Percentiles rank a stretch among this genome's conserved stretches.
Conservation (phyloP, 306 rosid species). For the Prinsepia uniflora region DNA sequence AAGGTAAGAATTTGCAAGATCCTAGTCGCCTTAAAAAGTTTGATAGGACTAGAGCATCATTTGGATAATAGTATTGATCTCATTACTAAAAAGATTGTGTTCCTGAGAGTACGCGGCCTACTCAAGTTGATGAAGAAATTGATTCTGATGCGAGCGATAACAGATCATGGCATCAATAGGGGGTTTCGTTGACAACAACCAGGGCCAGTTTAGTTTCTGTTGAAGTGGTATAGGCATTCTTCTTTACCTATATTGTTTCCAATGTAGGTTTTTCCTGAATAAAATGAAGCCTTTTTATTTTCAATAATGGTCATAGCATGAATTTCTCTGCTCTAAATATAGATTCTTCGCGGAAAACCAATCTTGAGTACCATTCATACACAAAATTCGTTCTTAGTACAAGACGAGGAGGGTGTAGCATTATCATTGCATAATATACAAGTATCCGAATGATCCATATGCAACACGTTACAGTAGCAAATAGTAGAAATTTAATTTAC, state of each 20-base stretch:
- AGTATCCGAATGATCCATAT: not conserved
- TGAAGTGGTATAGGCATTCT: not conserved
- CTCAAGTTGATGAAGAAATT: not conserved
- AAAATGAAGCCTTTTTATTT: not conserved
- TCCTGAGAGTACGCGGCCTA: not conserved
- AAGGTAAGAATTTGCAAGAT: constrained; percentile 1
- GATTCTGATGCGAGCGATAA: not conserved
- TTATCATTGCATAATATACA: not conserved
- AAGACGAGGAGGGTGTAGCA: not conserved
- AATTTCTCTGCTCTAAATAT: not conserved
- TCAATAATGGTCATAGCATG: not conserved
- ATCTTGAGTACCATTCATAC: too few relatives aligned
- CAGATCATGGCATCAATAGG: not conserved
- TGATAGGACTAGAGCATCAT: not conserved
- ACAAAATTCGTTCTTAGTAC: not conserved
- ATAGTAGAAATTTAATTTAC: not conserved
- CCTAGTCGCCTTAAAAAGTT: not conserved
- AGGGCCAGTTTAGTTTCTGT: not conserved
- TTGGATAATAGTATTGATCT: constrained; percentile 5
- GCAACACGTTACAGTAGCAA: too few relatives aligned
- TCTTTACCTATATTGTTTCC: not conserved
- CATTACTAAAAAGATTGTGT: not conserved
- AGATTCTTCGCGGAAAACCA: not conserved
- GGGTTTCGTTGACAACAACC: not conserved
- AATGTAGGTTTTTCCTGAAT: too few relatives aligned